A percentile compares a stretch with the other conserved stretches of the same genome.
phyloP scores from a whole-genome alignment of 768 basidiomycete species.

The Tulasnella sp. region DNA sequence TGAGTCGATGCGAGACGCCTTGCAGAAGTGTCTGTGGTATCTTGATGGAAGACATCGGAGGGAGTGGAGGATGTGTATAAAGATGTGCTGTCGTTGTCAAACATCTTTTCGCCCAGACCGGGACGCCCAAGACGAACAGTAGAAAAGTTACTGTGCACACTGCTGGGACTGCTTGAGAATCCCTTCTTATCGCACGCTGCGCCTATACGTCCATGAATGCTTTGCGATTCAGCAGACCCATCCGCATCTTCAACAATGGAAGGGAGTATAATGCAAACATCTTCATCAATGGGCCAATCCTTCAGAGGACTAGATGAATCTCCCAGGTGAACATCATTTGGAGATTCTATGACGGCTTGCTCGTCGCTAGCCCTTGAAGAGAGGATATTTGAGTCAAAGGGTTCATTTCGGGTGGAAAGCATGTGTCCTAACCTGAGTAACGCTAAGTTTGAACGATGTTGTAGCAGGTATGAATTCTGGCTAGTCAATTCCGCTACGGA shows the following conservation, averaged over 20 bases:
- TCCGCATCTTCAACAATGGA: neutral
- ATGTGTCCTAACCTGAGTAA: no score
- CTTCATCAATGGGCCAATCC: no score
- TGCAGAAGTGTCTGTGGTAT: constrained; percentile 23
- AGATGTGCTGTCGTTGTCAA: constrained; percentile 45
- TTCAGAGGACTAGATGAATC: no score
- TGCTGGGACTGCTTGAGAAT: no score
- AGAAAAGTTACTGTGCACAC: constrained; percentile 51
- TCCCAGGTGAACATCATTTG: no score
- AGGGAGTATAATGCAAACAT: no score
- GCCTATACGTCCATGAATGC: neutral
- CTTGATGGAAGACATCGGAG: constrained; percentile 10
- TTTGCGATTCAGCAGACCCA: neutral
- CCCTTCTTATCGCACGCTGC: no score
- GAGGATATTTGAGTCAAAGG: no score
- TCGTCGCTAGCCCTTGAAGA: no score
- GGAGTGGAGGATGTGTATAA: constrained; percentile 35
- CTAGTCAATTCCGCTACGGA: constrained; percentile 15
- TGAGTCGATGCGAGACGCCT: constrained; percentile 30
- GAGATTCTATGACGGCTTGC: no score
- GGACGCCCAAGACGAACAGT: constrained; percentile 48
- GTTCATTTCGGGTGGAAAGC: no score
- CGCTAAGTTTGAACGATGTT: constrained; percentile 44
- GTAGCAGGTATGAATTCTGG: constrained; percentile 20
- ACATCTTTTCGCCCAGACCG: constrained; percentile 79